Percentiles rank a stretch among this genome's conserved stretches.
Evolutionary conservation across 345 rosid genomes (phyloP).

Genomic region (Streptanthus diversifolius): DNA sequence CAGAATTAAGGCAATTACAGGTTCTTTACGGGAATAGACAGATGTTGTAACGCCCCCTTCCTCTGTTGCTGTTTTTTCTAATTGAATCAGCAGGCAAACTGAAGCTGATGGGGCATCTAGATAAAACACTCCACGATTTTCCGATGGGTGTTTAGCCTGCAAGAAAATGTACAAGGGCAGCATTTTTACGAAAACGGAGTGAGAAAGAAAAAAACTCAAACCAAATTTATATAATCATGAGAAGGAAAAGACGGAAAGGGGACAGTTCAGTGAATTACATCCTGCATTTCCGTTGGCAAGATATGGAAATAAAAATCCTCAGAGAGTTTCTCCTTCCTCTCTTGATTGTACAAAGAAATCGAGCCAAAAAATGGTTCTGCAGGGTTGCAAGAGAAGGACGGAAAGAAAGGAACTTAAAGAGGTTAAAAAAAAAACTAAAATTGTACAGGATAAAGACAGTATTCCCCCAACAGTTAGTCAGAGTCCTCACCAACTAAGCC

Average conservation of each 20-base stretch:
- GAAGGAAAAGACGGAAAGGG: neutral
- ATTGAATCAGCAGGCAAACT: conserved; percentile 77
- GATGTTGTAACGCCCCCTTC: conserved; percentile 90
- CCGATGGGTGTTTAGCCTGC: conserved; percentile 61
- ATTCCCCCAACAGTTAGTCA: neutral
- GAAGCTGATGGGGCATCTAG: conserved; percentile 93
- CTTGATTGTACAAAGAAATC: conserved; percentile 80
- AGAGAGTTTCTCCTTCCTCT: conserved; percentile 91
- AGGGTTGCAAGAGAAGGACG: conserved; percentile 29
- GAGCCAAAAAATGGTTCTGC: conserved; percentile 96
- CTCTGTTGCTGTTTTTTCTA: conserved; percentile 93
- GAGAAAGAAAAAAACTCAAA: neutral
- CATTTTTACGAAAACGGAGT: neutral
- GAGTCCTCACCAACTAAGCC: conserved; percentile 77
- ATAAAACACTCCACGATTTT: conserved; percentile 78
- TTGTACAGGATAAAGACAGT: conserved; percentile 5
- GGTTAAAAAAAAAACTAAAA: conserved; percentile 17
- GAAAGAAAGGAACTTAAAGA: conserved; percentile 30
- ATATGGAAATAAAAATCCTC: conserved; percentile 84
- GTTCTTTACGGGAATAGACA: conserved; percentile 98
- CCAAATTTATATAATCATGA: neutral
- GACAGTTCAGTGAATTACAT: conserved; percentile 50
- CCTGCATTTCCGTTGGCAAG: conserved; percentile 68
- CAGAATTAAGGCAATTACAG: conserved; percentile 51
- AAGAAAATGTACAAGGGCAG: conserved; percentile 18